Conservation (phyloP, 2,329 filamentous ascomycete genomes). For the Lachnellula arida region DNA sequence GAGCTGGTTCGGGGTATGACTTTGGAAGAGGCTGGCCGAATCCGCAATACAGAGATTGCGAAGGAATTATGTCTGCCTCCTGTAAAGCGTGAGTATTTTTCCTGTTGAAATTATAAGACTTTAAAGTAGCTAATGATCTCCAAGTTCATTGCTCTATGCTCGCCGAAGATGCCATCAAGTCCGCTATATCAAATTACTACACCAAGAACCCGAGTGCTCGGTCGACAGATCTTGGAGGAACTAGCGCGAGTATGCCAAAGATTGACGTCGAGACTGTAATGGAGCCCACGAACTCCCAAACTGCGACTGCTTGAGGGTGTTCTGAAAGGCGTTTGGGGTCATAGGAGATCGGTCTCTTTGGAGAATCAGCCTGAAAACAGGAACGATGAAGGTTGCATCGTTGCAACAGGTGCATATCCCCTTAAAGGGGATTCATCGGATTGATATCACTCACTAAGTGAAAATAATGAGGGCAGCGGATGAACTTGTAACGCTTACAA, state of each 20-base stretch:
- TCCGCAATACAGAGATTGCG: constrained; percentile 97
- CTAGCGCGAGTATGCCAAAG: constrained; percentile 62
- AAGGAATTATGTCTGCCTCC: constrained; percentile 89
- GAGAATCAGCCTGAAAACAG: background rate
- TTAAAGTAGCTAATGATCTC: constrained; percentile 23
- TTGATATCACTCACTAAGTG: background rate
- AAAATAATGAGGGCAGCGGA: background rate
- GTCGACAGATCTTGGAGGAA: constrained; percentile 72
- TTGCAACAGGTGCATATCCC: background rate
- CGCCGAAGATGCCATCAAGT: constrained; percentile 89
- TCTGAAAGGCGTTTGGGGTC: constrained; percentile 10
- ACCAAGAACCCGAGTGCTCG: constrained; percentile 79
- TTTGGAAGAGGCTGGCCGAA: constrained; percentile 84
- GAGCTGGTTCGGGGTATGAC: constrained; percentile 95
- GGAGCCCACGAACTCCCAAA: constrained; percentile 30
- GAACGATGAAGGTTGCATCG: background rate
- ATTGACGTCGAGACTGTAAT: constrained; percentile 55
- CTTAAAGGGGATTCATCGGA: background rate
- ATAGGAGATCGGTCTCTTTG: background rate
- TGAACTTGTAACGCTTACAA: background rate
- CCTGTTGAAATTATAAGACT: constrained; percentile 3
- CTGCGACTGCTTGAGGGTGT: constrained; percentile 20
- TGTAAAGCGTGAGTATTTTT: constrained; percentile 68
- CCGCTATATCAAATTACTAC: constrained; percentile 86
- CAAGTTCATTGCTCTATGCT: constrained; percentile 88